A percentile compares a stretch with the other conserved stretches of the same genome.
Conservation (phyloP, 2,329 filamentous ascomycete genomes). For the Colletotrichum euphorbiae region DNA sequence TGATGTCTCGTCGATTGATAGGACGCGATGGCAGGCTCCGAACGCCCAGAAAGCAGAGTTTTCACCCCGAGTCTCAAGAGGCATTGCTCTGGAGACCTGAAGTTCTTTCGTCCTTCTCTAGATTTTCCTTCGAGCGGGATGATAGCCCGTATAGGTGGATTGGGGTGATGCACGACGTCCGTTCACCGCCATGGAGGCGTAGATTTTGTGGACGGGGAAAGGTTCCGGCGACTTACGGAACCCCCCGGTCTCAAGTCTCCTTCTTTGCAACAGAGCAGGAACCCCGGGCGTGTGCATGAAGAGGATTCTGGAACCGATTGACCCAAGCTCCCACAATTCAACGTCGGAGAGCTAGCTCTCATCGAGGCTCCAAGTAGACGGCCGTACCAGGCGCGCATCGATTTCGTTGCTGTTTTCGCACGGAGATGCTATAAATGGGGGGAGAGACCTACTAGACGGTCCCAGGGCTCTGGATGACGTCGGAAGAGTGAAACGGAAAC, state of each 20-base stretch:
- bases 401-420: neutral
- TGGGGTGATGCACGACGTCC: slow-evolving; percentile 33
- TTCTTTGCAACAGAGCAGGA: slow-evolving; percentile 35
- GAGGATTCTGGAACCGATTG: slow-evolving; percentile 24
- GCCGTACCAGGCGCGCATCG: slow-evolving; percentile 12
- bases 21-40: slow-evolving; percentile 18
- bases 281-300: slow-evolving; percentile 35
- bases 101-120: slow-evolving; percentile 19
- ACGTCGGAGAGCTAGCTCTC: slow-evolving; percentile 22
- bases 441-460: slow-evolving; percentile 6
- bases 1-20: slow-evolving; percentile 28
- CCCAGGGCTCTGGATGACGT: slow-evolving; percentile 38
- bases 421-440: neutral
- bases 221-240: slow-evolving; percentile 30
- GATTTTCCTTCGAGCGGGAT: slow-evolving; percentile 25
- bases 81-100: slow-evolving; percentile 37
- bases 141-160: slow-evolving; percentile 33
- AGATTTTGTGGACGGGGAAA: slow-evolving; percentile 36
- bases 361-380: slow-evolving; percentile 12
- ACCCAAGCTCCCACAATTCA: slow-evolving; percentile 27
- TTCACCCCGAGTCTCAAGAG: slow-evolving; percentile 33
- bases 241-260: slow-evolving; percentile 34
- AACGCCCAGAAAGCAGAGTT: slow-evolving; percentile 34
- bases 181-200: slow-evolving; percentile 38
- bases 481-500: slow-evolving; percentile 36